Conservation (phyloP, 2,329 filamentous ascomycete species). For the Claviceps digitariae region DNA sequence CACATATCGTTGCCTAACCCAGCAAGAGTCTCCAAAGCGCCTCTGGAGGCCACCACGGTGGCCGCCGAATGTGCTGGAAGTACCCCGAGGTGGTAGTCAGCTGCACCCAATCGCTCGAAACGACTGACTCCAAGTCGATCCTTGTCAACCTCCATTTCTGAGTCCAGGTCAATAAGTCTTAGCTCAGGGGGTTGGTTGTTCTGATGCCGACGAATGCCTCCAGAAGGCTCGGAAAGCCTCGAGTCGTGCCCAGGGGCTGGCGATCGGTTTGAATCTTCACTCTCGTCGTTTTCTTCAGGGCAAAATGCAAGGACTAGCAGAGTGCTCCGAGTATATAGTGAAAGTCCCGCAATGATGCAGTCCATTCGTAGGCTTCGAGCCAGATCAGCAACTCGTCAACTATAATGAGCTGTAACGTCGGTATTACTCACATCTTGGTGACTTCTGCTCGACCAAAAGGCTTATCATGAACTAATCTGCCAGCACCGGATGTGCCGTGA, state of each 20-base stretch:
- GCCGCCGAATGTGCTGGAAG: slow-evolving; percentile 61
- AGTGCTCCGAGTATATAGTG: slow-evolving; percentile 84
- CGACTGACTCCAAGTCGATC: slow-evolving; percentile 77
- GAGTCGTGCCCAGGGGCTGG: slow-evolving; percentile 25
- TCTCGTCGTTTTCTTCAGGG: slow-evolving; percentile 55
- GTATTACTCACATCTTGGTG: slow-evolving; percentile 64
- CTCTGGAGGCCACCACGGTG: slow-evolving; percentile 48
- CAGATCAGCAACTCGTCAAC: not conserved
- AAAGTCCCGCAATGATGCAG: slow-evolving; percentile 94
- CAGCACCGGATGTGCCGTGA: slow-evolving; percentile 52
- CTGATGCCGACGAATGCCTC: slow-evolving; percentile 55
- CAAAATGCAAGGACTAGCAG: slow-evolving; percentile 87
- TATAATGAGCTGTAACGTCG: not conserved
- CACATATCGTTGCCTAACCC: slow-evolving; percentile 65
- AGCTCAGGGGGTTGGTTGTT: slow-evolving; percentile 81
- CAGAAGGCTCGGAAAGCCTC: slow-evolving; percentile 40
- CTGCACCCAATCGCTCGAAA: slow-evolving; percentile 72
- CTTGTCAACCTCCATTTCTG: slow-evolving; percentile 76
- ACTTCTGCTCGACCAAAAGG: slow-evolving; percentile 76
- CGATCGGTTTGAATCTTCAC: slow-evolving; percentile 18
- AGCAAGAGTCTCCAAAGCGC: slow-evolving; percentile 64
- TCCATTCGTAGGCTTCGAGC: slow-evolving; percentile 71
- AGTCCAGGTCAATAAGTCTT: slow-evolving; percentile 76
- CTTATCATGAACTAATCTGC: slow-evolving; percentile 54
- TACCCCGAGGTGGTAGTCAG: slow-evolving; percentile 83